phyloP scores from a whole-genome alignment of 2,329 filamentous ascomycete genomes.

The Hypoxylon sp. region DNA sequence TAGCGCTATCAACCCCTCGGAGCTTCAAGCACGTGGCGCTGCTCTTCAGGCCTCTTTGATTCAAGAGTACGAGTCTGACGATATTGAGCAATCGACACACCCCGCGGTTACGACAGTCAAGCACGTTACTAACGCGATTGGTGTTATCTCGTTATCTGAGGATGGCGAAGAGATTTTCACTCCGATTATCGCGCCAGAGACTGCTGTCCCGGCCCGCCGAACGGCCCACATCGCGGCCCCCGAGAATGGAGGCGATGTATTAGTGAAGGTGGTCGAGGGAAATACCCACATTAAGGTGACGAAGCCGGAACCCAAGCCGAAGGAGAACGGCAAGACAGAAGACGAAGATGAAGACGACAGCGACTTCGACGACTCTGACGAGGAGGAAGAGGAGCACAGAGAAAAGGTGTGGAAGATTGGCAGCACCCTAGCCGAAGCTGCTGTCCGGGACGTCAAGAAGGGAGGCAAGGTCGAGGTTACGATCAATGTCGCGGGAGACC shows the following conservation, averaged over 20 bases:
- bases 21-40: conserved; percentile 88
- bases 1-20: conserved; percentile 90
- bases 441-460: conserved; percentile 86
- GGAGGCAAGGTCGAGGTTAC: conserved; percentile 93
- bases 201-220: conserved; percentile 88
- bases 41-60: conserved; percentile 96
- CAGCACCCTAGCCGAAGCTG: conserved; percentile 84
- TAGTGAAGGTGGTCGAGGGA: conserved; percentile 91
- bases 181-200: conserved; percentile 86
- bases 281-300: conserved; percentile 92
- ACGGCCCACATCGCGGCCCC: conserved; percentile 83
- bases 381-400: conserved; percentile 88
- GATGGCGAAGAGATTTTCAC: conserved; percentile 78
- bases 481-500: conserved; percentile 85
- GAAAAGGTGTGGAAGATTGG: conserved; percentile 95
- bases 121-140: conserved; percentile 89
- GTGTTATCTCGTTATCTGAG: conserved; percentile 75
- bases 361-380: conserved; percentile 73
- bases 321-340: conserved; percentile 69
- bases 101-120: conserved; percentile 94
- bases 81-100: conserved; percentile 97
- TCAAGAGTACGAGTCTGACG: conserved; percentile 91
- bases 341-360: conserved; percentile 69
- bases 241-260: conserved; percentile 85
- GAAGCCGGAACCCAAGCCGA: conserved; percentile 83